phyloP scores from a whole-genome alignment of 1,139 yeast species.

The Kodamaea ohmeri region DNA sequence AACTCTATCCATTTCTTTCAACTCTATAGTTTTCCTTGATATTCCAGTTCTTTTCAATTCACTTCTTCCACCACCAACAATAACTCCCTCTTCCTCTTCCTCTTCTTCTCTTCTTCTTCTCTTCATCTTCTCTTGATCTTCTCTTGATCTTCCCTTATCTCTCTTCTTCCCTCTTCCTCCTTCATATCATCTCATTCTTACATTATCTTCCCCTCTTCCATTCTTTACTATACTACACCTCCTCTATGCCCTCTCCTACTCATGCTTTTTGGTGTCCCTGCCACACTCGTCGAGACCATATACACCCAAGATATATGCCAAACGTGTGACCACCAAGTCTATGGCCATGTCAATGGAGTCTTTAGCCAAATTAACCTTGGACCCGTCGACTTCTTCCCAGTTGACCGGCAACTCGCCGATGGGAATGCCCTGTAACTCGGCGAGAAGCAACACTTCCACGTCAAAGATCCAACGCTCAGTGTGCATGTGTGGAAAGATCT shows the following conservation, averaged over 20 bases:
- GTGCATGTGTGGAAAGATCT: conserved; percentile 87
- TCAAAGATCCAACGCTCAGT: conserved; percentile 98
- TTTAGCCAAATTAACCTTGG: conserved; percentile 86
- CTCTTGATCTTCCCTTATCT: no score
- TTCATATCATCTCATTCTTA: no score
- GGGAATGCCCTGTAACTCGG: conserved; percentile 63
- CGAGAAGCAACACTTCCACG: conserved; percentile 84
- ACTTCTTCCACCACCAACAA: no score
- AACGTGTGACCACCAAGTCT: conserved; percentile 84
- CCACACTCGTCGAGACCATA: conserved; percentile 45
- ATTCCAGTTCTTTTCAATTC: no score
- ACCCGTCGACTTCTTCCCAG: conserved; percentile 97
- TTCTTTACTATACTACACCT: no score
- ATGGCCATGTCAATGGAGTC: conserved; percentile 95
- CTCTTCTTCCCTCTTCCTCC: no score
- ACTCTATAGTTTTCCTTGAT: no score
- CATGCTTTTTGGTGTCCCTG: conserved; percentile 11
- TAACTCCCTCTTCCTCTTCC: no score
- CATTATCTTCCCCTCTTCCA: no score
- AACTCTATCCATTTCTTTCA: no score
- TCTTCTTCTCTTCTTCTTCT: no score
- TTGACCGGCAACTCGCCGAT: conserved; percentile 80
- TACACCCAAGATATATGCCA: conserved; percentile 83
- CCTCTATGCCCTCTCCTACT: conserved; percentile 2
- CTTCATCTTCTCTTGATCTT: no score